Evolutionary conservation across 441 rosid species (phyloP), one percentile per base, ranked within the genome.

Genomic region (Syzygium malaccense): DNA sequence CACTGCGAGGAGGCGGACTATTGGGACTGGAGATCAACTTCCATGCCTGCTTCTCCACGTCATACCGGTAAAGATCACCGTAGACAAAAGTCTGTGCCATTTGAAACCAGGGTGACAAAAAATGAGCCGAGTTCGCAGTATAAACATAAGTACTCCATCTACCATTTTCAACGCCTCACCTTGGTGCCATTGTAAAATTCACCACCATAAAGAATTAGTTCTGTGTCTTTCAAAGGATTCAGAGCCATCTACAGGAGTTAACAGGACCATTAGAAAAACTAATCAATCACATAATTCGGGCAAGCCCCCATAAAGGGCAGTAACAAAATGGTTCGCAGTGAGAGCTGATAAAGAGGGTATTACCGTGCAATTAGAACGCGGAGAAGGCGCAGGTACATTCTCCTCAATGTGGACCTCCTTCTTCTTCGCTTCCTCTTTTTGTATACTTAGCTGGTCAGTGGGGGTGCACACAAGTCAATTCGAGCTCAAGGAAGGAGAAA

Each of bases 1-100:
- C 96, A 90, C 99, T 98, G 10, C 99, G 96, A 92, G 98, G 99
- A 92, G 99, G 99, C 1, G 99, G 99, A 91, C 99, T 97, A 80
- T 98, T 98, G 60, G 99, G 99, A 88, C 98, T 98, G 26, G 98
- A 96, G 86, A 97, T 88, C 92, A 90, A 88, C 92, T 95, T 98
- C 99, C 99, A 98, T 86, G 94, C 97, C 88, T 92, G 95, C 95
- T 98, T 98, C 87, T 98, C 99, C 86, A 97, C 97, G 84, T 98
- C 99, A 89, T 89, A 95, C 83, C 98, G 95, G 88, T 94, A 98
- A 87, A 98, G 97, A 89, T 96, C 96, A 87, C 98, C 99, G 37
- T 98, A 98, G 28, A 98, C 98, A 91, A 92, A 96, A n/a, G 99
- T 96, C 99, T 98, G 93, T 93, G 91, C 66, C 88, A 48, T 91